A percentile compares a stretch with the other conserved stretches of the same genome.
phyloP scores from a whole-genome alignment of 305 asterid genomes.

The Solanum hybrid region DNA sequence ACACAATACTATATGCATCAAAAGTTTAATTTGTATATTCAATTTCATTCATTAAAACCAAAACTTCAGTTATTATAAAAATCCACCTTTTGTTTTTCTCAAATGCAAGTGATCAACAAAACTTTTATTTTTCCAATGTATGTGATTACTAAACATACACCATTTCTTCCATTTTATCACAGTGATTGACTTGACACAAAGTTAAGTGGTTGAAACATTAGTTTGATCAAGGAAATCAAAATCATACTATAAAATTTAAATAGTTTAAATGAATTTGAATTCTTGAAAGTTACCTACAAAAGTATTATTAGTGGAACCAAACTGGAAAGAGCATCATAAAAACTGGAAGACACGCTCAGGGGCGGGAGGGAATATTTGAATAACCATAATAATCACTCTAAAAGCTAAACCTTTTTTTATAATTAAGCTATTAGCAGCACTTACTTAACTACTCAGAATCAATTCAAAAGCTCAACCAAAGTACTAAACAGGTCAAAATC shows the following conservation, averaged over 20 bases:
- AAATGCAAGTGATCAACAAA: background rate
- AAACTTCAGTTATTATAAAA: background rate
- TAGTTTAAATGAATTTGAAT: background rate
- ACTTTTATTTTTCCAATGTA: too few species aligned
- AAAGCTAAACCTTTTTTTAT: background rate
- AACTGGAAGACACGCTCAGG: background rate
- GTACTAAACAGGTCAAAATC: background rate
- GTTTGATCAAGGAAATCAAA: background rate
- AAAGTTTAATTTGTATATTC: background rate
- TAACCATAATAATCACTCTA: background rate
- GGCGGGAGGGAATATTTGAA: background rate
- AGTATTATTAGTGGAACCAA: background rate
- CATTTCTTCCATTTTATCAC: background rate
- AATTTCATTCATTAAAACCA: background rate
- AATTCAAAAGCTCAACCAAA: background rate
- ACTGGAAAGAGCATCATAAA: background rate
- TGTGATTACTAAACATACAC: background rate
- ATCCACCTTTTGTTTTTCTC: background rate
- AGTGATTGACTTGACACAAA: background rate
- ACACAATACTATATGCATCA: background rate
- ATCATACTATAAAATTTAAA: background rate
- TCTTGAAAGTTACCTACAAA: background rate
- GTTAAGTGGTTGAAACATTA: background rate
- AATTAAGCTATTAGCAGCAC: background rate
- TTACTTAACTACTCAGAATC: background rate